Evolutionary conservation across 768 basidiomycete genomes (phyloP), one percentile per base, ranked within the genome.

Genomic region (Serendipita sp.): DNA sequence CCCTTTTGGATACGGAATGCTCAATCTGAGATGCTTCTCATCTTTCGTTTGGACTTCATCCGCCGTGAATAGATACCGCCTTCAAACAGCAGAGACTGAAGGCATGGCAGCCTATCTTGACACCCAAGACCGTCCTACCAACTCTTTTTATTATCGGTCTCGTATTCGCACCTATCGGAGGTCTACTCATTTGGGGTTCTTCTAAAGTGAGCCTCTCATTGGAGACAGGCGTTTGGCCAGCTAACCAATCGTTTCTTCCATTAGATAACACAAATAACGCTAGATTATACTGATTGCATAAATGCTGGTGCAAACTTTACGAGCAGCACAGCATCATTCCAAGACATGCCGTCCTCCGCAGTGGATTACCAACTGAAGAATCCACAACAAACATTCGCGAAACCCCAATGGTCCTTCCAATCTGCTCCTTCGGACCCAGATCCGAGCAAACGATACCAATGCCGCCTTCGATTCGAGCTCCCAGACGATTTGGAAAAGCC

Each of bases 21-120:
- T 18, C 47, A 5, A 18, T 60, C 30, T 62, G 64, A 66, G 62
- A 68, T 68, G 68, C 67, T 65, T 71, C 67, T 69, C 66, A 46
- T 48, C 69, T 51, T 58, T 51, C 64, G 60, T 74, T 41, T 13
- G 41, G 13, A 5, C 13, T 13, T 41, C 13, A 41, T 41, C 41
- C 41, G 41, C 41, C 13, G 41, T 41, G 13, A 41, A 41, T 13
- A 96, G 92, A 97, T 76, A 97, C 94, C 66, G 95, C 94, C 45
- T 97, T 96, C 83, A 98, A 96, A 77, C 96, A 99, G 75, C 96
- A 99, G 75, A 88, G 96, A 65, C 83, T 99, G 72, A 98, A 97
- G 78, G 96, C 96, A 72, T 99, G 96, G 96, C 96, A 99, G 80
- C 96, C 96, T 7, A 98, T 99, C 73, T 81, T 98, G 54, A 97